A percentile compares a stretch with the other conserved stretches of the same genome.
Conservation (phyloP, 2,329 filamentous ascomycete genomes). For the Magnaporthiopsis rhizophila region DNA sequence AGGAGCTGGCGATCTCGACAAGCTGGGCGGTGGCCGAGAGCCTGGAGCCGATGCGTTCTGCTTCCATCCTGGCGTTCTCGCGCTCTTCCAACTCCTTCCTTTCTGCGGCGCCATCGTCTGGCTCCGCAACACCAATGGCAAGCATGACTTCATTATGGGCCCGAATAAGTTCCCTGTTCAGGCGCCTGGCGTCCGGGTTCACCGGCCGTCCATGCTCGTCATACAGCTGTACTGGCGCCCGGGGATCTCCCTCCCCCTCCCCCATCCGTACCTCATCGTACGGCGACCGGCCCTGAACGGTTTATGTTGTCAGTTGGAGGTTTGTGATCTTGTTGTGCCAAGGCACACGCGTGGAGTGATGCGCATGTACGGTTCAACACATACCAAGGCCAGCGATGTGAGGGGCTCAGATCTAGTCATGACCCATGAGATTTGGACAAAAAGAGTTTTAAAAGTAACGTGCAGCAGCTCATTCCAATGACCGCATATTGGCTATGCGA, state of each 20-base stretch:
- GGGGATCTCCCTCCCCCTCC: constrained; percentile 33
- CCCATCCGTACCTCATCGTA: constrained; percentile 50
- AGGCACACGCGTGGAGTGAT: background rate
- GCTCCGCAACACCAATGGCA: constrained; percentile 54
- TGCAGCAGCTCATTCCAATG: background rate
- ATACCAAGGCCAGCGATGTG: constrained; percentile 48
- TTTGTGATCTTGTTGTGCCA: background rate
- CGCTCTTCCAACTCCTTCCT: constrained; percentile 37
- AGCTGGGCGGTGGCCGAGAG: constrained; percentile 26
- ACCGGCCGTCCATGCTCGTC: constrained; percentile 48
- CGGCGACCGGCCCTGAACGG: constrained; percentile 46
- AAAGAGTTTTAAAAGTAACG: background rate
- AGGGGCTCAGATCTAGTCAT: constrained; percentile 32
- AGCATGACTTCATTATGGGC: constrained; percentile 58
- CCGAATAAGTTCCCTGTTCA: constrained; percentile 49
- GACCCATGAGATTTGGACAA: background rate
- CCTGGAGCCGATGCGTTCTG: constrained; percentile 27
- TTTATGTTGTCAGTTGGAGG: background rate
- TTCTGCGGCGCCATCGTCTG: constrained; percentile 36
- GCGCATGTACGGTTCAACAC: constrained; percentile 13
- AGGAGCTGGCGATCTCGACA: constrained; percentile 35
- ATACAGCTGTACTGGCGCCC: constrained; percentile 39
- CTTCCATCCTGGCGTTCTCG: background rate
- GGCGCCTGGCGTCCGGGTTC: constrained; percentile 44
- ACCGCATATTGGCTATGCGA: background rate